phyloP scores from a whole-genome alignment of 805 yeast genomes.

The Barnettozyma botsteinii region DNA sequence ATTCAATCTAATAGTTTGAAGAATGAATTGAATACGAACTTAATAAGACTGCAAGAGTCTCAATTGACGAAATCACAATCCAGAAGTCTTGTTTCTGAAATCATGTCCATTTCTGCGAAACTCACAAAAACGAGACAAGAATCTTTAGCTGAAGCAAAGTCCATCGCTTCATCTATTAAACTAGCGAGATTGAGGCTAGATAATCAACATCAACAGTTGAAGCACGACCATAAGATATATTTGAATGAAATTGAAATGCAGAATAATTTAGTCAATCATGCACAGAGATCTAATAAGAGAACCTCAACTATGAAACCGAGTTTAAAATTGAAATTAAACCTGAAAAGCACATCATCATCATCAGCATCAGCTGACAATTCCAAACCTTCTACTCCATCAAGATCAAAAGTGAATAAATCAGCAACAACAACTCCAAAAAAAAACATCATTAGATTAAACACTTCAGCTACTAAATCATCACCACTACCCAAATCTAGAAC shows the following conservation, averaged over 20 bases:
- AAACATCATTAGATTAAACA: neutral
- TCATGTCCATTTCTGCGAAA: conserved; percentile 2
- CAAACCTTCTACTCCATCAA: neutral
- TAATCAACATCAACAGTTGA: conserved; percentile 21
- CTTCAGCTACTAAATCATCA: neutral
- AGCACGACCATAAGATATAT: conserved; percentile 23
- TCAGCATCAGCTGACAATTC: too few relatives aligned
- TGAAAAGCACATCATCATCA: conserved; percentile 1
- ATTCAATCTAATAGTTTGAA: conserved; percentile 15
- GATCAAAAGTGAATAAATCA: neutral
- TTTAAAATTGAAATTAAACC: conserved; percentile 11
- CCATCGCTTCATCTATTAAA: conserved; percentile 19
- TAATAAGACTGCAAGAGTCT: conserved; percentile 7
- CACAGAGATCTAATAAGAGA: conserved; percentile 18
- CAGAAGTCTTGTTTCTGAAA: neutral
- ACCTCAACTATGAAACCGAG: conserved; percentile 10
- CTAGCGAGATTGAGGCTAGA: conserved; percentile 20
- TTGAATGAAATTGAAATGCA: conserved; percentile 21
- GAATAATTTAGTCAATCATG: conserved; percentile 12
- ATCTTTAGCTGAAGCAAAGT: conserved; percentile 27
- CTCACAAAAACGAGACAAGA: conserved; percentile 23
- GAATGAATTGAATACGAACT: conserved; percentile 12
- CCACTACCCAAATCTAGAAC: neutral
- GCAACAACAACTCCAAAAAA: conserved; percentile 3
- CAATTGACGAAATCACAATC: neutral